Evolutionary conservation across 2,329 filamentous ascomycete genomes (phyloP).

Genomic region (Tolypocladium pustulatum): DNA sequence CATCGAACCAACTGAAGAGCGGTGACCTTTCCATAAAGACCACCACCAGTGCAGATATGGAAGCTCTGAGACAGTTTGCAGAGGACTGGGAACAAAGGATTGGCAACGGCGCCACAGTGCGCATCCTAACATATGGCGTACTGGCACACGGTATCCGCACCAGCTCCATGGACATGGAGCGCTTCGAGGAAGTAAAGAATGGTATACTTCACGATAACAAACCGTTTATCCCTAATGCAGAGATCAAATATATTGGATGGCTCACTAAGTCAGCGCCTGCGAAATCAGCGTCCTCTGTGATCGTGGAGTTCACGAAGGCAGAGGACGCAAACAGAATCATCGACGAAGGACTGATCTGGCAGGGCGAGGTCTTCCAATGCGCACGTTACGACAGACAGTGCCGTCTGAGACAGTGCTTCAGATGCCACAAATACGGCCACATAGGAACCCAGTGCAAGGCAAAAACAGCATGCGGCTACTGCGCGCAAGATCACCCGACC

Average conservation of each 20-base stretch:
- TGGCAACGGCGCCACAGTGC: too few species aligned
- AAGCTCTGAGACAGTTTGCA: too few species aligned
- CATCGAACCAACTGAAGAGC: too few species aligned
- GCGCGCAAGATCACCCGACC: not conserved
- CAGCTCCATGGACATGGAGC: not conserved
- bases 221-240: not conserved
- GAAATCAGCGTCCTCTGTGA: not conserved
- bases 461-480: constrained; percentile 5
- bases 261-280: not conserved
- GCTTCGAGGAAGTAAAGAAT: not conserved
- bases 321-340: not conserved
- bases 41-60: too few species aligned
- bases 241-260: not conserved
- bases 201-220: not conserved
- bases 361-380: not conserved
- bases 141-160: too few species aligned
- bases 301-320: not conserved
- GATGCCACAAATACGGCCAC: constrained; percentile 3
- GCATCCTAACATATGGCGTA: too few species aligned
- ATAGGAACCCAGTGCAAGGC: constrained; percentile 6
- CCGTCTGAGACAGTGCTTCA: constrained; percentile 5
- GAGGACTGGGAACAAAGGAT: too few species aligned
- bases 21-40: too few species aligned
- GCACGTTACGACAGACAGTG: not conserved
- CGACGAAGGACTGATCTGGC: not conserved